Base-by-base conservation (phyloP, 1,284 basidiomycete genomes). In the Malassezia equina region DNA sequence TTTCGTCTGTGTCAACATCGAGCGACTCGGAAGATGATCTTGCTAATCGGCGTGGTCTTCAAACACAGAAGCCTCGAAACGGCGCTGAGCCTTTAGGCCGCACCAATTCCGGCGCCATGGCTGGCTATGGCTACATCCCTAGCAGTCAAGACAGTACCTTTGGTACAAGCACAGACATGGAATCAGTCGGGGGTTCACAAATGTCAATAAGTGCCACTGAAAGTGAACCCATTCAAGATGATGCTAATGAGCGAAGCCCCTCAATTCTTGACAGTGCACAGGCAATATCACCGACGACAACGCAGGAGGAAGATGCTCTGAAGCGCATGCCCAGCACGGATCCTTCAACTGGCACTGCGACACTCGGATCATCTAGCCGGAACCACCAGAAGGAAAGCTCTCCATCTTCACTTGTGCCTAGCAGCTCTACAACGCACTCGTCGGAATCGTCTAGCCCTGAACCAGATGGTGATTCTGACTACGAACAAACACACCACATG, bases 101-200 rank as follows among this genome's bases (percentile, higher is more conserved):
- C 21, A 23, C 32, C 8, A 34, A 17, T 50, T 64, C 64, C 0
- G 66, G 64, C 17, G 57, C 59, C 5, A 25, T 68, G 50, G 59
- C 67, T 9, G 69, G 65, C 2, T 72, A 72, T 43, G 66, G 66
- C 9, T 68, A 69, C 46, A 72, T 72, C 27, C 62, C 68, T 0
- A 62, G 68, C 17, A 72, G 69, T 54, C 61, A 66, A 45, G 68
- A 69, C 45, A 69, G 65, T 31, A 65, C 64, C 0, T 28, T 72
- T 32, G 65, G 62, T 25, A 34, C 50, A 11, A 47, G 43, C 34
- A 40, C 34, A 12, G 45, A 52, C 21, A 46, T 12, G 11, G 49
- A 52, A 13, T 48, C 55, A 3, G 21, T 27, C n/a, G 19, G 6
- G 3, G 40, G 40, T 34, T 52, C 46, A 21, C 40, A 36, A 21